Conservation (phyloP, 306 rosid genomes). For the Sicyos edulis region DNA sequence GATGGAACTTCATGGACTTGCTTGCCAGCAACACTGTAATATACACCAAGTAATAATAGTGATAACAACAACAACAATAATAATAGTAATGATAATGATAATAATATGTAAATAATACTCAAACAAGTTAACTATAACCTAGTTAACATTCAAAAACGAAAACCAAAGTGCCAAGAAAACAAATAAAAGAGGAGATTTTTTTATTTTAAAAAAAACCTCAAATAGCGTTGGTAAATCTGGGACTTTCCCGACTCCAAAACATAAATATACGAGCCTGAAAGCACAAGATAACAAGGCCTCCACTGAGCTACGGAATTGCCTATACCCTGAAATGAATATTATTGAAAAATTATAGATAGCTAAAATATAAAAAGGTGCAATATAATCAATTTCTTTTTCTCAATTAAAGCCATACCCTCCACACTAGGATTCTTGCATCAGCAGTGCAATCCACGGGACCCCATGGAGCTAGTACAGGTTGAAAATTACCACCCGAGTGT, state of each 20-base stretch:
- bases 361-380: neutral
- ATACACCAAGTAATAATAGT: constrained; percentile 22
- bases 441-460: constrained; percentile 57
- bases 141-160: neutral
- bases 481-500: constrained; percentile 43
- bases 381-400: constrained; percentile 7
- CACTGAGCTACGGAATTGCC: constrained; percentile 94
- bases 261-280: constrained; percentile 71
- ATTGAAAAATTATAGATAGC: constrained; percentile 8
- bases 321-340: constrained; percentile 56
- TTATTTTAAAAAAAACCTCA: constrained; percentile 39
- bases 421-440: constrained; percentile 79
- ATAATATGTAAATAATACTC: neutral
- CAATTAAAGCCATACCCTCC: constrained; percentile 55
- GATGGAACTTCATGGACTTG: constrained; percentile 79
- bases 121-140: neutral
- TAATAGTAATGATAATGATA: neutral
- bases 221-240: constrained; percentile 63
- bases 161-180: neutral
- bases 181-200: constrained; percentile 14
- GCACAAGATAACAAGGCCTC: constrained; percentile 79
- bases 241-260: constrained; percentile 68
- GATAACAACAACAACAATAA: no score
- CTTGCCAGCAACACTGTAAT: constrained; percentile 80
- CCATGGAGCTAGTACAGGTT: constrained; percentile 57